Evolutionary conservation across 1,139 yeast genomes (phyloP).

Genomic region (Casaregolazyma lundiana): DNA sequence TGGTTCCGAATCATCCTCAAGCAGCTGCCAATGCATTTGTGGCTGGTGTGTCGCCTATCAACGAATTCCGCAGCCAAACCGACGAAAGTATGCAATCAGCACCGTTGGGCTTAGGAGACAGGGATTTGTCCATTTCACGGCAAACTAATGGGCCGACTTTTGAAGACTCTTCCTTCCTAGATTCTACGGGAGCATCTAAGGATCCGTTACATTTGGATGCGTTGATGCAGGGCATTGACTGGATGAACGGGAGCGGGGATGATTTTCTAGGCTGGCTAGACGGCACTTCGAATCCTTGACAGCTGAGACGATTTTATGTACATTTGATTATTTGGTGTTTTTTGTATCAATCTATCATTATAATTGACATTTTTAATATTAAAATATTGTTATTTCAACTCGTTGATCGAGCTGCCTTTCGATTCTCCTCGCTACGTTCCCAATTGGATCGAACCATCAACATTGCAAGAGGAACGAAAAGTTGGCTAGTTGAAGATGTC

Average conservation of each 20-base stretch:
- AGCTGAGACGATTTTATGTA: background rate
- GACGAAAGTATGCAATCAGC: too few species aligned
- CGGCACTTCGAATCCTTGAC: slow-evolving; percentile 50
- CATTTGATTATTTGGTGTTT: background rate
- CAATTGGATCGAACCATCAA: background rate
- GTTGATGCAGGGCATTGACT: slow-evolving; percentile 72
- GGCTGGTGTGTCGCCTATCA: slow-evolving; percentile 9
- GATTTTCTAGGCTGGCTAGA: slow-evolving; percentile 97
- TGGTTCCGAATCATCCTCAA: slow-evolving; percentile 61
- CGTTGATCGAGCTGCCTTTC: background rate
- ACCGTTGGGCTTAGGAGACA: too few species aligned
- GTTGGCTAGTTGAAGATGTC: background rate
- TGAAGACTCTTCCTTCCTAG: slow-evolving; percentile 17
- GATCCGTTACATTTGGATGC: slow-evolving; percentile 34
- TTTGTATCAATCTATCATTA: too few species aligned
- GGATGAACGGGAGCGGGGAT: slow-evolving; percentile 77
- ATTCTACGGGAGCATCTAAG: slow-evolving; percentile 29
- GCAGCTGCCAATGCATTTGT: slow-evolving; percentile 16
- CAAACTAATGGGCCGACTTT: background rate
- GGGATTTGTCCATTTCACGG: background rate
- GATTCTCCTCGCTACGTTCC: background rate
- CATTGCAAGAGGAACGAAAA: too few species aligned
- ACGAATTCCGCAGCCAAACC: slow-evolving; percentile 1
- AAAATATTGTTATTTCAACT: too few species aligned
- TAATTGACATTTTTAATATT: too few species aligned